phyloP scores from a whole-genome alignment of 495 filamentous ascomycete species.

The Tuber microsphaerosporum region DNA sequence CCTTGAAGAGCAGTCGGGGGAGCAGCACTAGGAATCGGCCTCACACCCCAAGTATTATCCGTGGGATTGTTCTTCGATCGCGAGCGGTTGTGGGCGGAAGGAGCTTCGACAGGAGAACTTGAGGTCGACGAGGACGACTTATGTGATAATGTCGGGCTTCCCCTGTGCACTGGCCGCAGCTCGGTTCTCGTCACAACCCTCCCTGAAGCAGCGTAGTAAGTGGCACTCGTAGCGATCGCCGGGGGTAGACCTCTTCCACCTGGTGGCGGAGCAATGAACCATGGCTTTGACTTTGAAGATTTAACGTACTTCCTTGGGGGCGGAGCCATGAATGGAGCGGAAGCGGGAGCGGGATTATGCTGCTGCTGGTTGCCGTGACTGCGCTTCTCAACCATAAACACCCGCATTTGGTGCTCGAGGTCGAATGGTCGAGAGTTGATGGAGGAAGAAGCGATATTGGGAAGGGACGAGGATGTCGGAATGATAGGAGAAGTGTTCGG shows the following conservation, averaged over 20 bases:
- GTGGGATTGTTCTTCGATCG: not conserved
- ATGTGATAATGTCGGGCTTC: not conserved
- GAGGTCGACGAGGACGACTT: not conserved
- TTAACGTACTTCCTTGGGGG: conserved; percentile 4
- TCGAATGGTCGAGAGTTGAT: conserved; percentile 9
- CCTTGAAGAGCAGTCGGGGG: not conserved
- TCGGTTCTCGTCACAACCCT: conserved; percentile 11
- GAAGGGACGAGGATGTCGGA: not conserved
- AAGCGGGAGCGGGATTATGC: conserved; percentile 9
- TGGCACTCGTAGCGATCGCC: conserved; percentile 5
- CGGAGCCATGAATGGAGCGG: not conserved
- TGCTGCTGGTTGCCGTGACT: conserved; percentile 18
- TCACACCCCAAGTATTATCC: not conserved
- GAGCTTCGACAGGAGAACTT: not conserved
- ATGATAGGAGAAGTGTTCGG: not conserved
- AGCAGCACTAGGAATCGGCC: not conserved
- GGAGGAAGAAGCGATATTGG: not conserved
- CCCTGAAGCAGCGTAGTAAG: conserved; percentile 5
- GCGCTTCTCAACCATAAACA: conserved; percentile 31
- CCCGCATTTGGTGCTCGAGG: conserved; percentile 28
- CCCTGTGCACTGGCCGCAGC: conserved; percentile 8
- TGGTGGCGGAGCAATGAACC: conserved; percentile 6
- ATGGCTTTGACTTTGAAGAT: conserved; percentile 13
- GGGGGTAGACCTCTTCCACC: not conserved
- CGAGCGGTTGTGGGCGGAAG: not conserved